phyloP scores from a whole-genome alignment of 306 rosid species.

The Trifolium fragiferum region DNA sequence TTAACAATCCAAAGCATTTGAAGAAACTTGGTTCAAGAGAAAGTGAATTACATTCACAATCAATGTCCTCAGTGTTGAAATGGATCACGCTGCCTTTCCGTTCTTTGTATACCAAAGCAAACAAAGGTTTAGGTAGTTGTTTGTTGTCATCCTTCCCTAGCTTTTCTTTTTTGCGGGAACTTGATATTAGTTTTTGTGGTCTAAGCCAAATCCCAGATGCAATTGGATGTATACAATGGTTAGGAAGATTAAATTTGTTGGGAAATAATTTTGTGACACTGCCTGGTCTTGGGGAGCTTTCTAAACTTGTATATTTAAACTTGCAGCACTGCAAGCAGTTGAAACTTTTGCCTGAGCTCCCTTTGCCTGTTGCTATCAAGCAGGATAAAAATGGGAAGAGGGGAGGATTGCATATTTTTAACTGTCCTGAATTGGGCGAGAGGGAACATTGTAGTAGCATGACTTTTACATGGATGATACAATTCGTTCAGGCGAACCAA shows the following conservation, averaged over 20 bases:
- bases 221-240: neutral
- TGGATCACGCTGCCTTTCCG: neutral
- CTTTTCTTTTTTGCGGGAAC: neutral
- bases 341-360: neutral
- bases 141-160: neutral
- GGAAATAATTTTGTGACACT: neutral
- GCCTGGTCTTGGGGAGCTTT: neutral
- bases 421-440: neutral
- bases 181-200: conserved; percentile 1
- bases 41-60: neutral
- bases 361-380: neutral
- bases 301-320: neutral
- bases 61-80: neutral
- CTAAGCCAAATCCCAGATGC: conserved; percentile 5
- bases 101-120: neutral
- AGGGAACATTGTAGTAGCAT: neutral
- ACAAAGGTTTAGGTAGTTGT: neutral
- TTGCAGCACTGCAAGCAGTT: neutral
- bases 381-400: neutral
- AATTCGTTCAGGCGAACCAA: neutral
- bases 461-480: neutral
- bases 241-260: neutral
- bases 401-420: neutral
- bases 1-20: neutral
- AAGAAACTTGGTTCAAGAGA: neutral